Evolutionary conservation across 345 rosid species (phyloP).

Genomic region (Cardamine chenopodiifolia): DNA sequence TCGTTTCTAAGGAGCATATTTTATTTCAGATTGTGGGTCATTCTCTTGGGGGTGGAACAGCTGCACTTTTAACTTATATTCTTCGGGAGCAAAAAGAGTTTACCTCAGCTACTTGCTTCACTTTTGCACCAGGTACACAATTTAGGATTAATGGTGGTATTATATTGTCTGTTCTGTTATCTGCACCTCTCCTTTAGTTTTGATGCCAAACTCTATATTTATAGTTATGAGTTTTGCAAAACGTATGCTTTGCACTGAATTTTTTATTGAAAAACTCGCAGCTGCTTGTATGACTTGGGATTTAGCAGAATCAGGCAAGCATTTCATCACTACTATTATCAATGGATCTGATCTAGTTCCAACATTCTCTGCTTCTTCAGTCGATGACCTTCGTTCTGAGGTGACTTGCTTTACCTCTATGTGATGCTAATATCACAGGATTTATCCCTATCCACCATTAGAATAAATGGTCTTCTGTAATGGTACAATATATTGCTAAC

Average conservation of each 20-base stretch:
- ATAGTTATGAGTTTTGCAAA: slow-evolving; percentile 10
- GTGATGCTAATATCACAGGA: not conserved
- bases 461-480: not conserved
- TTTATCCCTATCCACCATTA: not conserved
- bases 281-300: slow-evolving; percentile 99
- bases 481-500: not conserved
- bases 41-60: slow-evolving; percentile 99
- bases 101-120: slow-evolving; percentile 73
- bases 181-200: not conserved
- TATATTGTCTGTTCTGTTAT: not conserved
- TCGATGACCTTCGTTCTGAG: slow-evolving; percentile 95
- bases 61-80: slow-evolving; percentile 87
- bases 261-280: slow-evolving; percentile 47
- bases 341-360: slow-evolving; percentile 98
- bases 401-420: slow-evolving; percentile 41
- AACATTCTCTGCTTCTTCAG: slow-evolving; percentile 85
- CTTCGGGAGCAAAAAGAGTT: slow-evolving; percentile 87
- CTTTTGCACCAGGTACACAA: slow-evolving; percentile 89
- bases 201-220: not conserved
- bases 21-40: slow-evolving; percentile 87
- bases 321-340: slow-evolving; percentile 72
- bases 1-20: slow-evolving; percentile 15
- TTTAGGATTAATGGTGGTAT: not conserved
- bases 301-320: slow-evolving; percentile 97
- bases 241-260: slow-evolving; percentile 24